Percentiles rank a stretch among this genome's conserved stretches.
These are phyloP conservation scores for Asterionellopsis glacialis DNA, from an alignment of 108 stramenopile genomes.

Conservation along the genomic window DNA sequence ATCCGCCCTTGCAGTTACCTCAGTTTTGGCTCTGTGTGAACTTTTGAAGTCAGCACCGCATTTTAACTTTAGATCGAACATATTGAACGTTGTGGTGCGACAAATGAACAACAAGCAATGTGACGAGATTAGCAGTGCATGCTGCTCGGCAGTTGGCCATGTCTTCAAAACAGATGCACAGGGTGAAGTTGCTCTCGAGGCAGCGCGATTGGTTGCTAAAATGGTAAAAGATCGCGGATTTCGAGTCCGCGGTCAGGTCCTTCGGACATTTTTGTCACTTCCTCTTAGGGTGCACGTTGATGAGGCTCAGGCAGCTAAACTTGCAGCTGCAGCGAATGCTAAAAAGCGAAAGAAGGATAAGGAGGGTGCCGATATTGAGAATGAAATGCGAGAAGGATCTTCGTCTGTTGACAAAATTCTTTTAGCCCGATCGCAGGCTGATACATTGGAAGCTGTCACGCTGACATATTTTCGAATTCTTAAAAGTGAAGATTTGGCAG, in stretches of 20 bases:
- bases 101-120: slow-evolving; percentile 53
- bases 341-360: slow-evolving; percentile 66
- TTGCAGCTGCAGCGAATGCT: slow-evolving; percentile 53
- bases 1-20: slow-evolving; percentile 57
- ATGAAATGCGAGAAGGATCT: slow-evolving; percentile 74
- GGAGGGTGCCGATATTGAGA: slow-evolving; percentile 66
- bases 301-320: slow-evolving; percentile 79
- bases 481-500: slow-evolving; percentile 39
- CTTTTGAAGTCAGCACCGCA: slow-evolving; percentile 65
- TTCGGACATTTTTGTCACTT: slow-evolving; percentile 60
- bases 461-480: slow-evolving; percentile 84
- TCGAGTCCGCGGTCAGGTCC: slow-evolving; percentile 50
- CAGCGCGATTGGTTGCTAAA: slow-evolving; percentile 64
- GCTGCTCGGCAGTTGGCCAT: slow-evolving; percentile 53
- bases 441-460: slow-evolving; percentile 69
- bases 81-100: slow-evolving; percentile 59
- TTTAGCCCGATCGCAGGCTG: slow-evolving; percentile 67
- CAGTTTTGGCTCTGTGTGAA: slow-evolving; percentile 65
- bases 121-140: slow-evolving; percentile 58
- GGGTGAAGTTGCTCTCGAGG: slow-evolving; percentile 80
- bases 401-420: slow-evolving; percentile 74
- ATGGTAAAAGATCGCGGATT: slow-evolving; percentile 56
- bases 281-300: slow-evolving; percentile 80
- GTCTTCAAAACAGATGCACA: slow-evolving; percentile 69
- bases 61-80: slow-evolving; percentile 87